Conservation (phyloP, 129 eudicot species). For the Flaveria sonorensis region DNA sequence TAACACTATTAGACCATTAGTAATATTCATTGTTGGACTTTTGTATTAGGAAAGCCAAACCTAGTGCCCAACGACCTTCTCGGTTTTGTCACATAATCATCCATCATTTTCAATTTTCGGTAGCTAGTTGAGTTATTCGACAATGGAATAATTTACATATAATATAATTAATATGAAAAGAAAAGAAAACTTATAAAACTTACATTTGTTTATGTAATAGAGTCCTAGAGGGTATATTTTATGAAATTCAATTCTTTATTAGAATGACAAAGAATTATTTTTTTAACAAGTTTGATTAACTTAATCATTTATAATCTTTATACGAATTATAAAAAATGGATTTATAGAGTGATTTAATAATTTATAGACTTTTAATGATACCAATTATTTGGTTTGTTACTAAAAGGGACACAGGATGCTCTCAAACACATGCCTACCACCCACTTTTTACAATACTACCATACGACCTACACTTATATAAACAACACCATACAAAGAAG, state of each 20-base stretch:
- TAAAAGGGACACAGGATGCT: constrained; percentile 38
- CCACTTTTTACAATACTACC: constrained; percentile 35
- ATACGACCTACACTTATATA: constrained; percentile 28
- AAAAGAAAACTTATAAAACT: too few species aligned
- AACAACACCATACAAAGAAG: constrained; percentile 34
- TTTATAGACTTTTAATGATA: constrained; percentile 31
- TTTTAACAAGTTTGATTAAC: background rate
- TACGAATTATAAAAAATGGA: background rate
- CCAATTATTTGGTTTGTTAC: constrained; percentile 37
- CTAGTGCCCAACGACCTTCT: constrained; percentile 11
- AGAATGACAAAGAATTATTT: background rate
- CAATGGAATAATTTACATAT: background rate
- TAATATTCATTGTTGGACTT: background rate
- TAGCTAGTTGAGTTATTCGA: background rate
- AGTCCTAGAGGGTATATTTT: background rate
- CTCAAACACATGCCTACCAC: constrained; percentile 43
- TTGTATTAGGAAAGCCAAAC: constrained; percentile 3
- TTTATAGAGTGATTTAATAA: constrained; percentile 22
- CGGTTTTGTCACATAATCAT: background rate
- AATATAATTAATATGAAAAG: background rate
- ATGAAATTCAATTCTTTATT: background rate
- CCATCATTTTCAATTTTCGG: background rate
- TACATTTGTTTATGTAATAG: background rate
- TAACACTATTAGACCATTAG: too few species aligned
- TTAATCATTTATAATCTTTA: background rate